Percentiles rank a stretch among this genome's conserved stretches.
These are phyloP conservation scores for Linderina pennispora DNA, from an alignment of 192 early-diverging fungal genomes.

Conservation along the genomic window DNA sequence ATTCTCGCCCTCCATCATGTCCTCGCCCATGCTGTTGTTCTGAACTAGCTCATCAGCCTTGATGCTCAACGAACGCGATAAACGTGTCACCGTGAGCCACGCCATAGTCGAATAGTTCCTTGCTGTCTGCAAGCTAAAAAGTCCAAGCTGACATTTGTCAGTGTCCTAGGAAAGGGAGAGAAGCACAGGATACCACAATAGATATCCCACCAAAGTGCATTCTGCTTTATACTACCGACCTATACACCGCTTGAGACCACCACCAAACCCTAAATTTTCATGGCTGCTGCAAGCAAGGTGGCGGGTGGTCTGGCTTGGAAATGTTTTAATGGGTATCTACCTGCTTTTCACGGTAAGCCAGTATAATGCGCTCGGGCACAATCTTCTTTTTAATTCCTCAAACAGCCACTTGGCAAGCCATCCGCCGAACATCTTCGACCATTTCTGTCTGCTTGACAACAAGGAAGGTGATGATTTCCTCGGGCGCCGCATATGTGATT, in stretches of 20 bases:
- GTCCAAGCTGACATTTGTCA: too few species aligned
- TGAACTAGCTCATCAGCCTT: too few species aligned
- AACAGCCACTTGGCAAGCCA: neutral
- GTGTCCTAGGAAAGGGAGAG: neutral
- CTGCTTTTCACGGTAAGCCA: slow-evolving; percentile 38
- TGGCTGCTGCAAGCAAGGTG: too few species aligned
- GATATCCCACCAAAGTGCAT: too few species aligned
- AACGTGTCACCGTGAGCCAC: slow-evolving; percentile 28
- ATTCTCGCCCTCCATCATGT: too few species aligned
- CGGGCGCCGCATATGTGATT: slow-evolving; percentile 8
- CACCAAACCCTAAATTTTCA: too few species aligned
- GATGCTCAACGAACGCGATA: slow-evolving; percentile 6
- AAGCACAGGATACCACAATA: too few species aligned
- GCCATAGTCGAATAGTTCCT: slow-evolving; percentile 36
- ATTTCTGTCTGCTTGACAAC: slow-evolving; percentile 11
- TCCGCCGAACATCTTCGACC: slow-evolving; percentile 8
- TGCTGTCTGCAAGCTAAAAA: slow-evolving; percentile 32
- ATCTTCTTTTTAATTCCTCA: slow-evolving; percentile 3
- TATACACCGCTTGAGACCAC: too few species aligned
- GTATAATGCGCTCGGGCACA: slow-evolving; percentile 5
- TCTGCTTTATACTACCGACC: too few species aligned
- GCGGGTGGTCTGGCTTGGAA: too few species aligned
- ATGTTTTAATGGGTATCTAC: slow-evolving; percentile 5
- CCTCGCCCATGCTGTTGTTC: too few species aligned
- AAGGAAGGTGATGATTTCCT: slow-evolving; percentile 2